A percentile compares a stretch with the other conserved stretches of the same genome.
Conservation (phyloP, 352 stramenopile genomes). For the Pythium guiyangense region DNA sequence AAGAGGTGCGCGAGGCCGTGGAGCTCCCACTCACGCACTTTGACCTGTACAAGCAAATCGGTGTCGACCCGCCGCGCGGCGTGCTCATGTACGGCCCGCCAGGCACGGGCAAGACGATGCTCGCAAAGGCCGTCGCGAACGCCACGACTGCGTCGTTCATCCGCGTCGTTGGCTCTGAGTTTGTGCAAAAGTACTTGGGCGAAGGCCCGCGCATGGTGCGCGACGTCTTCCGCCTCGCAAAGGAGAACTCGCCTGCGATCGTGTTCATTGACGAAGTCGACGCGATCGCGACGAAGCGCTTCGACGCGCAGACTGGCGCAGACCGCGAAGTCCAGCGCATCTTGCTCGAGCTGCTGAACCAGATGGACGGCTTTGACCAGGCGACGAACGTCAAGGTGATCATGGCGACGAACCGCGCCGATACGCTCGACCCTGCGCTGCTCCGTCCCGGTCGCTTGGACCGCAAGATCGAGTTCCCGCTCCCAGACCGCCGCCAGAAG, state of each 20-base stretch:
- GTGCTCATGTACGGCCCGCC: slow-evolving; percentile 97
- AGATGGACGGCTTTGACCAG: slow-evolving; percentile 99
- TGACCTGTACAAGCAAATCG: slow-evolving; percentile 99
- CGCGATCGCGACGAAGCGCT: slow-evolving; percentile 99
- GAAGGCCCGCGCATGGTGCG: slow-evolving; percentile 99
- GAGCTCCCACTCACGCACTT: slow-evolving; percentile 99
- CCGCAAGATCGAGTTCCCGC: slow-evolving; percentile 99
- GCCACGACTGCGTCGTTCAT: slow-evolving; percentile 99
- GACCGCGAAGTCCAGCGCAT: slow-evolving; percentile 98
- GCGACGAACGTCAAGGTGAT: slow-evolving; percentile 99
- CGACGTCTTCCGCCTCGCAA: slow-evolving; percentile 99
- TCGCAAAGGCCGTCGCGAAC: slow-evolving; percentile 99
- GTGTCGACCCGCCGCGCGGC: slow-evolving; percentile 98
- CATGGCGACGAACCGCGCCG: slow-evolving; percentile 99
- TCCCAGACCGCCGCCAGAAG: slow-evolving; percentile 98
- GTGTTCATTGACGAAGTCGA: slow-evolving; percentile 99
- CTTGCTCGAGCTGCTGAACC: slow-evolving; percentile 99
- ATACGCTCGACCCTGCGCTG: slow-evolving; percentile 99
- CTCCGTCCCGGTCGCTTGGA: slow-evolving; percentile 97
- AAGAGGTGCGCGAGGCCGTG: slow-evolving; percentile 98
- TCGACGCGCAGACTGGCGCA: slow-evolving; percentile 97
- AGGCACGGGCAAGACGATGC: slow-evolving; percentile 98
- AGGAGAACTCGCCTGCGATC: slow-evolving; percentile 98
- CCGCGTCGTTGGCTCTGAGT: slow-evolving; percentile 96
- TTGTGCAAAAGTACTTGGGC: slow-evolving; percentile 99